Evolutionary conservation across 2,329 filamentous ascomycete species (phyloP), one percentile per base, ranked within the genome.

Genomic region (Sclerotiophoma versabilis): DNA sequence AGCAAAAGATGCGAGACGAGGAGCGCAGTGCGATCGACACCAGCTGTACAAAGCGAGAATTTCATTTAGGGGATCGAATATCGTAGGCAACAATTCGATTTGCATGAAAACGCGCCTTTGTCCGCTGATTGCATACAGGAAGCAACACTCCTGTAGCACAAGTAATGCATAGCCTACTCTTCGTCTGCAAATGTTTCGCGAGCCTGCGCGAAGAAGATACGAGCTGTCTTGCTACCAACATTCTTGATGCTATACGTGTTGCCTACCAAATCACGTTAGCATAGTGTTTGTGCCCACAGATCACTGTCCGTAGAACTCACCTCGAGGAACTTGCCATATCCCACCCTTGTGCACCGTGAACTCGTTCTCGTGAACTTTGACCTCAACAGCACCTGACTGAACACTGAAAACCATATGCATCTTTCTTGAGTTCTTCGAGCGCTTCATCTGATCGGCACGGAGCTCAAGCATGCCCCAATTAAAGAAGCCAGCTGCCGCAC

Each of bases 361-460:
- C 58, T 83, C 80, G 20, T 84, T 89, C 60, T 90, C 85, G 61
- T 89, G 86, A 41, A 96, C 84, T 23, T 86, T 89, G 17, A 96
- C 93, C 61, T 87, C 81, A 17, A 97, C 92, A 60, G 89, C 87
- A 19, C 95, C 95, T 37, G 85, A 84, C 64, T 92, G 88, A 25
- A 99, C 89, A 66, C 96, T 97, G 75, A 98, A 98, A 1, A 90
- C 88, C 89, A 99, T 95, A 71, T 97, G 92, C 91, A 97, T 98
- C 78, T 90, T 93, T 59, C 93, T 84, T 29, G 90, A 90, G 76
- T 97, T 98, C 82, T 98, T 98, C 42, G 88, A 85, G 64, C 88
- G 86, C 80, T 99, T 99, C 70, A 90, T 86, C 26, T 90, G 87
- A 2, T 89, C 88, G 0, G 91, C 88, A 5, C 92, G 91, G 44